Conservation (phyloP, 1,139 yeast species). For the Candida pseudocylindracea region DNA sequence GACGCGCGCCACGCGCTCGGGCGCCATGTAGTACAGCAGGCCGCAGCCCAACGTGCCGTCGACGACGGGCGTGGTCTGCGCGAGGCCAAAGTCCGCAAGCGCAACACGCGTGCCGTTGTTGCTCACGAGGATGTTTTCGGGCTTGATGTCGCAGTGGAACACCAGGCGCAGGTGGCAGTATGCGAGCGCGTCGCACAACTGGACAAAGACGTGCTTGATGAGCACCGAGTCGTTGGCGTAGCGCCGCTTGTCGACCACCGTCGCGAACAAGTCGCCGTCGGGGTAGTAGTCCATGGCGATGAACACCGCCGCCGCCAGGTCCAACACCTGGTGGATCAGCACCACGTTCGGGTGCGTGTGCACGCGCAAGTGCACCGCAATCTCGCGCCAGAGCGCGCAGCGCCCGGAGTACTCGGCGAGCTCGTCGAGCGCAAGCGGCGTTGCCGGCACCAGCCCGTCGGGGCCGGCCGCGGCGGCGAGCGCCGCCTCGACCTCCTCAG, state of each 20-base stretch:
- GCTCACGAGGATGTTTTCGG: slow-evolving; percentile 70
- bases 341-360: slow-evolving; percentile 30
- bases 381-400: slow-evolving; percentile 60
- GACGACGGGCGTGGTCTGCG: slow-evolving; percentile 37
- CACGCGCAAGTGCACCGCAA: slow-evolving; percentile 31
- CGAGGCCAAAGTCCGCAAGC: slow-evolving; percentile 84
- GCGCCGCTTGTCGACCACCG: too few relatives aligned
- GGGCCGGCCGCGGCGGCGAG: slow-evolving; percentile 65
- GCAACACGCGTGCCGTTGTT: slow-evolving; percentile 33
- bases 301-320: slow-evolving; percentile 30
- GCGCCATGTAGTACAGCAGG: slow-evolving; percentile 92
- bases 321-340: slow-evolving; percentile 53
- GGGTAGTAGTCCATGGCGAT: slow-evolving; percentile 66
- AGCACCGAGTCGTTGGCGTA: too few relatives aligned
- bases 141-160: slow-evolving; percentile 75
- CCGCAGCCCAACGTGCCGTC: slow-evolving; percentile 51
- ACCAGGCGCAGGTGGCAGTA: slow-evolving; percentile 69
- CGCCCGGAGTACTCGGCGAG: slow-evolving; percentile 83
- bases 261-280: slow-evolving; percentile 54
- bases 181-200: slow-evolving; percentile 61
- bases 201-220: slow-evolving; percentile 28
- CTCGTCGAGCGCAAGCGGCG: slow-evolving; percentile 68
- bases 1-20: slow-evolving; percentile 20
- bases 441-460: slow-evolving; percentile 57
- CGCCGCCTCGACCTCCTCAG: slow-evolving; percentile 84